phyloP scores from a whole-genome alignment of 2,329 filamentous ascomycete genomes.

The Colletotrichum limetticola region DNA sequence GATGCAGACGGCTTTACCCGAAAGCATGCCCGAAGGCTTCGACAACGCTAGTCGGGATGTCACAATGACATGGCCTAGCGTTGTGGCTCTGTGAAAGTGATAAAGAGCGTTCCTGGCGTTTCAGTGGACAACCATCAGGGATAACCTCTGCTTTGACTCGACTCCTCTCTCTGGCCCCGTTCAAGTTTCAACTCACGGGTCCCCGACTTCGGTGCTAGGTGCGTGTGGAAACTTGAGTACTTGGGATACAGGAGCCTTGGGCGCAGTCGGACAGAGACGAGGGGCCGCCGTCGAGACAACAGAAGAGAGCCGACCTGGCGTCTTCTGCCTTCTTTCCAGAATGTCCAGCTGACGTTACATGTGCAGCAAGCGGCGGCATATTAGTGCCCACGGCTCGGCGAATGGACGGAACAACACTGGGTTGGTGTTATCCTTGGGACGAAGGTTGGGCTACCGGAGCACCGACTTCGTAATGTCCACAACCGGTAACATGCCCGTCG shows the following conservation, averaged over 20 bases:
- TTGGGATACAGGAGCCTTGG: background rate
- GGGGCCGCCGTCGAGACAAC: background rate
- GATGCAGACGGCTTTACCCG: constrained; percentile 19
- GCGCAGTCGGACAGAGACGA: constrained; percentile 7
- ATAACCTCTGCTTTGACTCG: background rate
- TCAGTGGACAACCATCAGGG: background rate
- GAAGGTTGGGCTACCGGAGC: background rate
- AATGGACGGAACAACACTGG: background rate
- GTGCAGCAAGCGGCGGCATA: background rate
- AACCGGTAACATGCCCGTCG: constrained; percentile 7
- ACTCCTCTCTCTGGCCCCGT: background rate
- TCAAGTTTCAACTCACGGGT: background rate
- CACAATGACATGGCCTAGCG: background rate
- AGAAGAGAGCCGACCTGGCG: background rate
- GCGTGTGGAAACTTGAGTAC: background rate
- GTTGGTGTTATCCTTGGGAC: background rate
- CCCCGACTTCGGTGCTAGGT: background rate
- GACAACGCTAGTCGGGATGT: constrained; percentile 7
- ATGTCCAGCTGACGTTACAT: background rate
- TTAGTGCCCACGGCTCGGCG: background rate
- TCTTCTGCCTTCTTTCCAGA: constrained; percentile 4
- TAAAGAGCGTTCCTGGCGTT: background rate
- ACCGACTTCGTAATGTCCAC: background rate
- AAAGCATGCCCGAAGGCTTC: background rate
- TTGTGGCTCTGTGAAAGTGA: background rate